Evolutionary conservation across 2,329 filamentous ascomycete genomes (phyloP).

Genomic region (Chaetomium strumarium): DNA sequence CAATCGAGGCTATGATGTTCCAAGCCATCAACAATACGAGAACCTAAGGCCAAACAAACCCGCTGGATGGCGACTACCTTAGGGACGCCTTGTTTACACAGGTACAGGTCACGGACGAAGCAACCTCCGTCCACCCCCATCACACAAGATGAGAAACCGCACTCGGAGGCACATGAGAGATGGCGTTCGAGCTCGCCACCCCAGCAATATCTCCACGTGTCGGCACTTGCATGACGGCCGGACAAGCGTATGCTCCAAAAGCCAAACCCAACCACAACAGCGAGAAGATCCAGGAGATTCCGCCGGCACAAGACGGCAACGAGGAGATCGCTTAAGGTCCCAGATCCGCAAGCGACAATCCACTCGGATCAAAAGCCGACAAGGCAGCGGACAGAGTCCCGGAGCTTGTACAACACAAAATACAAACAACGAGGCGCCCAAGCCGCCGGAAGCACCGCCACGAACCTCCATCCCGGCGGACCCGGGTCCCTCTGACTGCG

Average conservation of each 20-base stretch:
- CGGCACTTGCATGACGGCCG: not conserved
- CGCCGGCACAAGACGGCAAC: not conserved
- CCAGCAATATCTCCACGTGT: not conserved
- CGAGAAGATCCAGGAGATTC: not conserved
- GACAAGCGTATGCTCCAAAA: not conserved
- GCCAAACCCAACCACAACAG: not conserved
- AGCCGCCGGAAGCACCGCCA: not conserved
- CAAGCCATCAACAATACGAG: no score
- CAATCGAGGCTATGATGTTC: no score
- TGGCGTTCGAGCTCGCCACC: no score
- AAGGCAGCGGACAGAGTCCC: no score
- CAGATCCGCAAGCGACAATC: not conserved
- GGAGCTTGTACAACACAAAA: not conserved
- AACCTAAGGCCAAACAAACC: no score
- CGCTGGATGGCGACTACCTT: no score
- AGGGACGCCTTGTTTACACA: no score
- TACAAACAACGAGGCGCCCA: not conserved
- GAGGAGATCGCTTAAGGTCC: not conserved
- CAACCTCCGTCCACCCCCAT: no score
- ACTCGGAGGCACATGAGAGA: no score
- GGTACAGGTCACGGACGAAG: no score
- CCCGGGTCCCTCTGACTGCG: not conserved
- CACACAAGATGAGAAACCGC: no score
- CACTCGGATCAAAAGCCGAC: not conserved
- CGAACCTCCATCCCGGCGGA: no score